phyloP scores from a whole-genome alignment of 2,329 filamentous ascomycete genomes.

The Helotiales sp. region DNA sequence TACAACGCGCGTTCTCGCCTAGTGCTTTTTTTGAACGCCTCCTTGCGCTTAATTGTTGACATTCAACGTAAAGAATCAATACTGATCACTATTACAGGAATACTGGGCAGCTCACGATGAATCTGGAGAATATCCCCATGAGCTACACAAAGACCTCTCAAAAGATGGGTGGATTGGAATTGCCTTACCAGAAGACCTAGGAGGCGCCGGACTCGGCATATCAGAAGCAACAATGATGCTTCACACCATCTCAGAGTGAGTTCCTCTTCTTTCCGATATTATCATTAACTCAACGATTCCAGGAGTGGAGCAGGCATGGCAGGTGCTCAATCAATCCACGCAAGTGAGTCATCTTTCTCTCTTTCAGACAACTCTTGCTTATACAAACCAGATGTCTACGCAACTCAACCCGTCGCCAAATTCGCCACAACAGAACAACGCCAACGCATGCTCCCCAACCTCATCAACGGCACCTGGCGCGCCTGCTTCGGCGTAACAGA shows the following conservation, averaged over 20 bases:
- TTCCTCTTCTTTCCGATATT: background rate
- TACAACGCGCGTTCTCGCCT: too few relatives aligned
- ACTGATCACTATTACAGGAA: slow-evolving; percentile 43
- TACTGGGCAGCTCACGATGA: slow-evolving; percentile 81
- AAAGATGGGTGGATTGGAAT: slow-evolving; percentile 83
- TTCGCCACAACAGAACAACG: slow-evolving; percentile 73
- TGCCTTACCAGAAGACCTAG: slow-evolving; percentile 74
- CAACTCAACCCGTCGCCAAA: slow-evolving; percentile 74
- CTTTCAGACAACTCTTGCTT: background rate
- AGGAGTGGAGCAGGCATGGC: slow-evolving; percentile 77
- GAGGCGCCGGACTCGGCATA: slow-evolving; percentile 77
- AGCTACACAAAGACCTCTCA: slow-evolving; percentile 76
- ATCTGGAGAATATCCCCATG: slow-evolving; percentile 70
- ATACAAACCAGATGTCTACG: slow-evolving; percentile 62
- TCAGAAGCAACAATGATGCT: slow-evolving; percentile 87
- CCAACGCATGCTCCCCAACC: slow-evolving; percentile 66
- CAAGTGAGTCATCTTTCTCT: slow-evolving; percentile 44
- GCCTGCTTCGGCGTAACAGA: slow-evolving; percentile 87
- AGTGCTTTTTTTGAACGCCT: background rate
- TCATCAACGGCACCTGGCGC: slow-evolving; percentile 73
- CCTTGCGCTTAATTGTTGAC: background rate
- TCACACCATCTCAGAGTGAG: slow-evolving; percentile 75
- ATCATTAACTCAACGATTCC: slow-evolving; percentile 69
- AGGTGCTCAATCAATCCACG: slow-evolving; percentile 65
- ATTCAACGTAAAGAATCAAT: background rate